Evolutionary conservation across 1,284 basidiomycete genomes (phyloP), one percentile per base, ranked within the genome.

Genomic region (Laetiporus sulphureus): DNA sequence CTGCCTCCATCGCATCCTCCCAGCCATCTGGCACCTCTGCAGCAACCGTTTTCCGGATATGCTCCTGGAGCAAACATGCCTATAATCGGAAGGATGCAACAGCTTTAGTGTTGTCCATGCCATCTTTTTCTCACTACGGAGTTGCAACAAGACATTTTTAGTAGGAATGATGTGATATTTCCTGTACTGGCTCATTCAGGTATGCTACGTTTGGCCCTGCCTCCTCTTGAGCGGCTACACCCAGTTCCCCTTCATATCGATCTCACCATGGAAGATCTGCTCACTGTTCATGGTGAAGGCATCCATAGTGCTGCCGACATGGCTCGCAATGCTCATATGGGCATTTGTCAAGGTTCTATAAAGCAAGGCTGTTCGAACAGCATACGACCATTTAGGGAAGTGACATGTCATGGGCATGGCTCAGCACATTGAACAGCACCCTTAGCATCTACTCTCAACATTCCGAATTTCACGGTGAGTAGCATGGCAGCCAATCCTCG

Each of bases 281-380:
- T 78, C 77, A 64, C 65, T 91, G 12, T 91, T 91, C 68, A 66
- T 79, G 37, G 64, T 70, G 48, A 87, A 89, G 62, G 75, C 77
- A 0, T 60, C 74, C 42, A 60, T 83, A 12, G 83, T 85, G 0
- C 85, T 84, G 0, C 62, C 73, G 4, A 72, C 81, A 5, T 85
- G 81, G 66, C 46, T 89, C 19, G 74, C 77, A 6, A 84, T 87
- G 49, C 66, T 89, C 46, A 81, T 83, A 23, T 90, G 84, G 84
- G 75, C 77, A 0, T 75, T 87, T 47, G 71, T 75, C 40, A 76
- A 75, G 53, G 83, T 80, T 0, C 79, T 84, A 3, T 51, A 75
- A 36, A 62, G 68, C 51, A 55, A 65, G 12, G 72, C 63, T 83
- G 13, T 68, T 73, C 36, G 56, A 65, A 4, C 62, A 73, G 44